Base-by-base conservation (phyloP, 371 early-diverging fungal species). In the Nematocida ironsii region DNA sequence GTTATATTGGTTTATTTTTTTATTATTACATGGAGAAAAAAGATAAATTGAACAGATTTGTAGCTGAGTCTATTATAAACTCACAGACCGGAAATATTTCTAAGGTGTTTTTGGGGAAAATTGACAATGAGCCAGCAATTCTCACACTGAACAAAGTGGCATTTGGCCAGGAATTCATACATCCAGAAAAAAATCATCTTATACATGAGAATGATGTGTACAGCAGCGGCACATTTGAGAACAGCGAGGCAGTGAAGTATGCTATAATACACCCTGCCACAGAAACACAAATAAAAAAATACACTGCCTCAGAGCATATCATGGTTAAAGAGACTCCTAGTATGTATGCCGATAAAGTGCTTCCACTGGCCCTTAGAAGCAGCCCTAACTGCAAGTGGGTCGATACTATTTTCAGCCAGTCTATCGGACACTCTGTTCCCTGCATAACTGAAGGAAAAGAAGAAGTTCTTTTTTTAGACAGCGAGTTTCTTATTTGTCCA, bases 401-500 rank as follows among this genome's bases (percentile, higher is more conserved):
- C 3, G 80, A 78, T n/a, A 78, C 74, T 45, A 69, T 78, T 7
- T 58, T 78, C 56, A 56, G 5, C 13, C 76, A 68, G 54, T 11
- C n/a, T 1, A 54, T 7, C 2, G 45, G 44, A 2, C 6, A 11
- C 25, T 5, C 16, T 5, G 33, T 7, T 23, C 75, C 75, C 40
- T 60, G 25, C 18, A 44, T 33, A 7, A 78, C 80, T 9, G 20
- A 16, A 13, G 18, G n/a, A 9, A 70, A 70, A 9, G 86, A 85
- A 54, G 16, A 83, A 66, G 73, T 82, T 5, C 82, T 82, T 56
- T 84, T 82, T 61, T 44, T 75, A 6, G 81, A 83, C 57, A 48
- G 55, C 9, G 72, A 85, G 27, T 81, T 83, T 62, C 42, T 85
- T 39, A 66, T 86, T 4, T 72, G 82, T 50, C 73, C 78, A 16